Conservation (phyloP, 192 early-diverging fungal genomes). For the Haplosporangium gracile region DNA sequence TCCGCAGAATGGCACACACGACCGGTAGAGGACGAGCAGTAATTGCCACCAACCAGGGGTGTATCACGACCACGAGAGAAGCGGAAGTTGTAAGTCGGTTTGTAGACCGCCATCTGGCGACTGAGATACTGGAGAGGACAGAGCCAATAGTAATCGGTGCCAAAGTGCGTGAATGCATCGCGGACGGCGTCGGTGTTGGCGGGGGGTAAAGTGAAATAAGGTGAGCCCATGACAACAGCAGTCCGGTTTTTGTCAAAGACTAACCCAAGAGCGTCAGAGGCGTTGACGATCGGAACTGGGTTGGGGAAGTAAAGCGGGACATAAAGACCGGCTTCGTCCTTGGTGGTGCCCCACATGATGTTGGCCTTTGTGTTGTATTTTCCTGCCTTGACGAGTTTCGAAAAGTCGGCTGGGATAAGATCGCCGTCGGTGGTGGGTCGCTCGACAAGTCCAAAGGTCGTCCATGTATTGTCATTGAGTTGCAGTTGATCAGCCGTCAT, state of each 20-base stretch:
- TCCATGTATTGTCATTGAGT: conserved; percentile 32
- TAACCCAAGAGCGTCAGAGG: conserved; percentile 7
- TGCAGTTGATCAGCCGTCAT: conserved; percentile 17
- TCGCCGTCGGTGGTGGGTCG: conserved; percentile 57
- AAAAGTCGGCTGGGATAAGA: conserved; percentile 40
- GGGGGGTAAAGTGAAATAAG: conserved; percentile 20
- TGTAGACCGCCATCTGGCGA: conserved; percentile 29
- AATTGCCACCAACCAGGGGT: conserved; percentile 12
- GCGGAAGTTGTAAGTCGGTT: conserved; percentile 36
- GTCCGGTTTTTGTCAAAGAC: conserved; percentile 30
- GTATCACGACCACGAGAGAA: conserved; percentile 49
- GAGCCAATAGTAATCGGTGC: conserved; percentile 45
- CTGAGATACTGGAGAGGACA: conserved; percentile 49
- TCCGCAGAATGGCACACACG: conserved; percentile 48
- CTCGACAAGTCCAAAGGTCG: conserved; percentile 29
- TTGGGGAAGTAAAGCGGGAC: conserved; percentile 36
- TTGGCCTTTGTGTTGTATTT: conserved; percentile 50
- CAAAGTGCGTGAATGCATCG: conserved; percentile 14
- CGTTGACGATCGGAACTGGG: conserved; percentile 25
- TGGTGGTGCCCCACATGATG: conserved; percentile 34
- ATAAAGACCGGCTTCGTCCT: conserved; percentile 51
- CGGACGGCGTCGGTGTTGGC: conserved; percentile 33
- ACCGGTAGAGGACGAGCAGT: conserved; percentile 39
- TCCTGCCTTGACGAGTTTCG: conserved; percentile 39
- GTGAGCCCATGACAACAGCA: conserved; percentile 12